phyloP scores from a whole-genome alignment of 768 basidiomycete species.

The Ramaria rubella region DNA sequence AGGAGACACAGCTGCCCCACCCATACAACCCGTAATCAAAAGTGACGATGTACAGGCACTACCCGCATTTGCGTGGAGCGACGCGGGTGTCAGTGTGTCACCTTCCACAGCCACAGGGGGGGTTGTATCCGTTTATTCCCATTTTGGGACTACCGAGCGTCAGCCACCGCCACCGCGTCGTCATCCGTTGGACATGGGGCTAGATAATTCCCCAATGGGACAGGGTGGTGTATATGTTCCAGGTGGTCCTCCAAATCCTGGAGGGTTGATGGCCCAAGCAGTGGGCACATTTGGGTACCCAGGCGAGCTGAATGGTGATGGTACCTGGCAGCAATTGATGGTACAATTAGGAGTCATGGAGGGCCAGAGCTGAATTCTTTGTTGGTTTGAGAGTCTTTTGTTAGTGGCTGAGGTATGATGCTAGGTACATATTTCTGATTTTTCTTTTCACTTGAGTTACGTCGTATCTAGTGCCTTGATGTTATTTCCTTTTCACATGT shows the following conservation, averaged over 20 bases:
- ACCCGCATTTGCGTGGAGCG: background rate
- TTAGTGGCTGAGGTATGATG: too few relatives aligned
- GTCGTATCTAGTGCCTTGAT: background rate
- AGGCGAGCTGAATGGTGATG: conserved; percentile 4
- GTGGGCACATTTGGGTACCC: conserved; percentile 7
- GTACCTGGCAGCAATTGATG: conserved; percentile 11
- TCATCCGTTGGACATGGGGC: background rate
- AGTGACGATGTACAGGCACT: background rate
- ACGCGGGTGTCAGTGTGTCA: background rate
- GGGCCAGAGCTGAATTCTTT: background rate
- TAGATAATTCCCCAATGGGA: background rate
- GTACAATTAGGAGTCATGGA: conserved; percentile 9
- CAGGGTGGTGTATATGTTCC: background rate
- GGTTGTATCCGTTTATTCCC: background rate
- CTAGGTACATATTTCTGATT: background rate
- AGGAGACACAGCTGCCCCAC: background rate
- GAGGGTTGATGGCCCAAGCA: conserved; percentile 1
- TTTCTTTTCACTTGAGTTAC: background rate
- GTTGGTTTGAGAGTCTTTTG: background rate
- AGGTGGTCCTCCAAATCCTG: background rate
- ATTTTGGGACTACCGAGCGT: background rate
- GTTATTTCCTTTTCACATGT: too few relatives aligned
- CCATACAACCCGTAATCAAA: background rate
- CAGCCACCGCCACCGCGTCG: background rate
- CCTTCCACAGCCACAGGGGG: background rate